These are phyloP conservation scores for Pseudogymnoascus sp. DNA, from an alignment of 2,329 filamentous ascomycete genomes.

Conservation along the genomic window DNA sequence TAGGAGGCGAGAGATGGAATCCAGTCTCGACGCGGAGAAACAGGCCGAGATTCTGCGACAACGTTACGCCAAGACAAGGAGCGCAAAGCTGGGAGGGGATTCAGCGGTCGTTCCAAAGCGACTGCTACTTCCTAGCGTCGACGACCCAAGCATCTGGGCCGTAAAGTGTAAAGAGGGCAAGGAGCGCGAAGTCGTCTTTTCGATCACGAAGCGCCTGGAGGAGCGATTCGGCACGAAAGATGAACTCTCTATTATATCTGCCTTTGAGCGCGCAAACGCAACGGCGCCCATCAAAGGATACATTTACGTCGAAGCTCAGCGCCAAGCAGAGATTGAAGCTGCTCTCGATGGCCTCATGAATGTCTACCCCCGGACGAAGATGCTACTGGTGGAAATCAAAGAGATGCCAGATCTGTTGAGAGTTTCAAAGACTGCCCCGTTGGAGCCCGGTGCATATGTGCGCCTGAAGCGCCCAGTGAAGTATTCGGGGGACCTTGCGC, in stretches of 20 bases:
- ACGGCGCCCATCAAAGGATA: constrained; percentile 83
- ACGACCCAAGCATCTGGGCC: constrained; percentile 94
- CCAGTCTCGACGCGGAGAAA: constrained; percentile 87
- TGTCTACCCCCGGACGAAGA: constrained; percentile 80
- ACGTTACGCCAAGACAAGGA: constrained; percentile 75
- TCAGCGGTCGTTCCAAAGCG: constrained; percentile 75
- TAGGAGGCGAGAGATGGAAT: constrained; percentile 77
- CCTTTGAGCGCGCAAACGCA: constrained; percentile 77
- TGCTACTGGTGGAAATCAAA: constrained; percentile 85
- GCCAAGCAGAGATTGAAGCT: constrained; percentile 75
- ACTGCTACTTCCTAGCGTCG: constrained; percentile 80
- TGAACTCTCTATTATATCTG: constrained; percentile 75
- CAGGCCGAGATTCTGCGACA: constrained; percentile 80
- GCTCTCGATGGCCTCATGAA: constrained; percentile 80
- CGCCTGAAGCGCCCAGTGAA: constrained; percentile 72
- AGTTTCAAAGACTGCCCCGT: constrained; percentile 74
- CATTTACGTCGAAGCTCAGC: constrained; percentile 86
- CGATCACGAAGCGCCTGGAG: constrained; percentile 80
- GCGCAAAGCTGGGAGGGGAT: constrained; percentile 58
- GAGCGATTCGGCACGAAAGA: constrained; percentile 72
- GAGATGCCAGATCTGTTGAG: constrained; percentile 96
- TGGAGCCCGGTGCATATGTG: constrained; percentile 87
- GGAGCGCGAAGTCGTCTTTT: constrained; percentile 82
- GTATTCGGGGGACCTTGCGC: constrained; percentile 82
- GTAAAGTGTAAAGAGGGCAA: constrained; percentile 92